phyloP scores from a whole-genome alignment of 345 rosid genomes.

The Syzygium aqueum region DNA sequence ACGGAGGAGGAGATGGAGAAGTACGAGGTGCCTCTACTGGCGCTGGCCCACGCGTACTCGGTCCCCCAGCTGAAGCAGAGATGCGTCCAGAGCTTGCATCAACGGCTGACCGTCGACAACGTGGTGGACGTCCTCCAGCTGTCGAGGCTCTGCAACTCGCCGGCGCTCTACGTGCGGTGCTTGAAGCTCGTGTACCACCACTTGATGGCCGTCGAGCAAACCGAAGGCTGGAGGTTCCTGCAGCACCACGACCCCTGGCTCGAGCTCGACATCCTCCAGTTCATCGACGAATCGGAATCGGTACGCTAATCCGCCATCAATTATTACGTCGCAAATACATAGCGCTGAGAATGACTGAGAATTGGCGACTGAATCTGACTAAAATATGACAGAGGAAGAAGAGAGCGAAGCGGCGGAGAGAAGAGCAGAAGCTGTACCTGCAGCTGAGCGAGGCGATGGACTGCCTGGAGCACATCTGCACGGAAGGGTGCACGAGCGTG shows the following conservation, averaged over 20 bases:
- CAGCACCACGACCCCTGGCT: conserved; percentile 63
- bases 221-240: conserved; percentile 81
- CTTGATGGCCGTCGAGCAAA: conserved; percentile 48
- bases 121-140: conserved; percentile 76
- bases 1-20: conserved; percentile 51
- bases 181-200: conserved; percentile 36
- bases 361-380: too few species aligned
- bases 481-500: conserved; percentile 70
- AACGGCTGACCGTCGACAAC: conserved; percentile 48
- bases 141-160: conserved; percentile 69
- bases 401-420: conserved; percentile 38
- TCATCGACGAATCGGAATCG: conserved; percentile 64
- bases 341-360: background rate
- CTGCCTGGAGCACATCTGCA: conserved; percentile 82
- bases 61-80: conserved; percentile 60
- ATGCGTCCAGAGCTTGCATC: conserved; percentile 36
- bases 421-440: conserved; percentile 48
- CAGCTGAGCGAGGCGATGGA: conserved; percentile 82
- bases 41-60: conserved; percentile 68
- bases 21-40: conserved; percentile 65
- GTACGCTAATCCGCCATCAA: conserved; percentile 16
- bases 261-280: conserved; percentile 73
- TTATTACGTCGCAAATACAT: background rate
- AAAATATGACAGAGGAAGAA: conserved; percentile 46
- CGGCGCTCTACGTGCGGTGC: conserved; percentile 58